Conservation (phyloP, 2,329 filamentous ascomycete genomes). For the Phyllachora maydis region DNA sequence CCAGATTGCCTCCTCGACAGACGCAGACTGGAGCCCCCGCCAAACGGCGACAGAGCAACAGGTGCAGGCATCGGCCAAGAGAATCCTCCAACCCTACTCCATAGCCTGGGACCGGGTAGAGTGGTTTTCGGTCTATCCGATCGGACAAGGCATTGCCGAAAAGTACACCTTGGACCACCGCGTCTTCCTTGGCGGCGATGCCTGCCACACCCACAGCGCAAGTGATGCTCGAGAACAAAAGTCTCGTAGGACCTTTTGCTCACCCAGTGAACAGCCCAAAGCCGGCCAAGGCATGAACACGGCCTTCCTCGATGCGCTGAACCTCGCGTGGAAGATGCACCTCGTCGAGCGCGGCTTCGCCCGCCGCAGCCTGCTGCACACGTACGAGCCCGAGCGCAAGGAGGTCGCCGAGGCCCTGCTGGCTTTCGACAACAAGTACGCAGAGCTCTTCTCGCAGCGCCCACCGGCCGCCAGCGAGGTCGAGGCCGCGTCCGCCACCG, state of each 20-base stretch:
- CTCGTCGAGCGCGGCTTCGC: slow-evolving; percentile 73
- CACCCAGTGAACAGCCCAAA: slow-evolving; percentile 53
- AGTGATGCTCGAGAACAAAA: slow-evolving; percentile 10
- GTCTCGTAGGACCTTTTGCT: slow-evolving; percentile 13
- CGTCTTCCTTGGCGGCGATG: slow-evolving; percentile 57
- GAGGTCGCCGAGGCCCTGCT: slow-evolving; percentile 68
- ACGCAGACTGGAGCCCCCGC: slow-evolving; percentile 37
- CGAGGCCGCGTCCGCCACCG: slow-evolving; percentile 32
- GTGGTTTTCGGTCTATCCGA: slow-evolving; percentile 62
- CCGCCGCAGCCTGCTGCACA: slow-evolving; percentile 51
- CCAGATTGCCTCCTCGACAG: slow-evolving; percentile 41
- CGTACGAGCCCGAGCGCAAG: slow-evolving; percentile 75
- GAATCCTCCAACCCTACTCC: slow-evolving; percentile 42
- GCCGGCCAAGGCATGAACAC: slow-evolving; percentile 69
- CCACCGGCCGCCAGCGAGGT: slow-evolving; percentile 56
- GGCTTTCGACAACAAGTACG: slow-evolving; percentile 74
- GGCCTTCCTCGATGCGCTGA: slow-evolving; percentile 62
- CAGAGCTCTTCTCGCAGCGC: slow-evolving; percentile 69
- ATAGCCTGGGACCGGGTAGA: slow-evolving; percentile 48
- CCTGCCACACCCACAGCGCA: slow-evolving; percentile 61
- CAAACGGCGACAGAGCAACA: slow-evolving; percentile 41
- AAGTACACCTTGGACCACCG: slow-evolving; percentile 46
- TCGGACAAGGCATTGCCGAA: slow-evolving; percentile 53
- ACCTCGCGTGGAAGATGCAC: slow-evolving; percentile 92
- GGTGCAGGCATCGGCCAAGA: slow-evolving; percentile 44